Base-by-base conservation (phyloP, 2,329 filamentous ascomycete species). In the Penicillium sp. region DNA sequence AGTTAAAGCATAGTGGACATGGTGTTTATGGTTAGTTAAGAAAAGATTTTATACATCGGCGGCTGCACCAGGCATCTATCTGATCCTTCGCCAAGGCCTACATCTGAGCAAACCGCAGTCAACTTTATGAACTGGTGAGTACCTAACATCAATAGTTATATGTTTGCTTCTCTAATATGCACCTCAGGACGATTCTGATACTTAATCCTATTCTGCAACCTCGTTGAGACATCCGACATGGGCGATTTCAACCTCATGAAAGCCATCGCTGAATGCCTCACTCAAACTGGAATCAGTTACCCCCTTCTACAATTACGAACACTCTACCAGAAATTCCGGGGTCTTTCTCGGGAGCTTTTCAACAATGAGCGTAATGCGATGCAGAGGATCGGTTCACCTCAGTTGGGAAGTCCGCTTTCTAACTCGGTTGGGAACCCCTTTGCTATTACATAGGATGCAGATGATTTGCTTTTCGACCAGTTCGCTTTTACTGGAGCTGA, bases 161-260 rank as follows among this genome's bases (percentile, higher is more conserved):
- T 18, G 1, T n/a, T n/a, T 11, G 9, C 45, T 3, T 37, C n/a
- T 32, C 48, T 50, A 37, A 35, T 22, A 46, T 32, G 8, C 31
- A 22, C 8, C 22, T 18, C 16, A 65, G 64, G 62, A 65, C 64
- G 7, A 51, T 66, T 8, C 40, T 65, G 0, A 5, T 64, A 54
- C 42, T 58, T 66, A n/a, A 57, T 59, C 4, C 46, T 66, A 10
- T 65, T 66, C 44, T 66, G 62, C 53, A 66, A 66, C n/a, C 52
- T 60, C 8, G 42, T 66, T 0, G 58, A 55, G 5, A 62, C 62
- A 22, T 62, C 49, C 13, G 55, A 66, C 18, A 34, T 39, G 10
- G 64, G 53, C 4, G 62, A 66, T 48, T 61, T 66, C 26, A 55
- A 59, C 9, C 56, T 66, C 10, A 43, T 66, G 10, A 61, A 58